Evolutionary conservation across 2,329 filamentous ascomycete species (phyloP).

Genomic region (Phaeosphaeria sp.): DNA sequence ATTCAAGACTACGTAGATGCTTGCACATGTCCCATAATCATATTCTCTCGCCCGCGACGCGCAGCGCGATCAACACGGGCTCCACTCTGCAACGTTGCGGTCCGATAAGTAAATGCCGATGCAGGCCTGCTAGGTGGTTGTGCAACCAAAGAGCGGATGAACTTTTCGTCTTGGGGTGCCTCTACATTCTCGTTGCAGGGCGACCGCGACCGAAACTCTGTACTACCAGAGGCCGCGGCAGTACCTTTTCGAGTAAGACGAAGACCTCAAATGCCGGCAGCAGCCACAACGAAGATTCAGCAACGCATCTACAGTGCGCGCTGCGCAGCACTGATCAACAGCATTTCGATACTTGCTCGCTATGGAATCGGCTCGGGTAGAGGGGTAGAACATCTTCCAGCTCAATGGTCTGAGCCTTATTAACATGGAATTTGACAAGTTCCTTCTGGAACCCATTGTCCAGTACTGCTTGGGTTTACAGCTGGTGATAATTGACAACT

Average conservation of each 20-base stretch:
- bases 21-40: neutral
- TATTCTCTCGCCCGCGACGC: neutral
- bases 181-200: neutral
- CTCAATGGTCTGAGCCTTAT: neutral
- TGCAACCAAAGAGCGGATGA: neutral
- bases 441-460: too few relatives aligned
- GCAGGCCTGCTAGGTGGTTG: neutral
- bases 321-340: too few relatives aligned
- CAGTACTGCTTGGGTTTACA: neutral
- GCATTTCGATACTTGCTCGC: too few relatives aligned
- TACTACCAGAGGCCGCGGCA: constrained; percentile 3
- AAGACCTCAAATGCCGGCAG: constrained; percentile 1
- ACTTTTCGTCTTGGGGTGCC: neutral
- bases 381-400: neutral
- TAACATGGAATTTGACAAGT: too few relatives aligned
- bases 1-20: neutral
- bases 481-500: neutral
- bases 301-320: too few relatives aligned
- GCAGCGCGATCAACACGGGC: too few relatives aligned
- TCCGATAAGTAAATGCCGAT: neutral
- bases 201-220: neutral
- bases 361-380: too few relatives aligned
- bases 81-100: too few relatives aligned
- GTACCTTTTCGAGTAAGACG: constrained; percentile 3
- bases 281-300: too few relatives aligned